Base-by-base conservation (phyloP, 441 rosid species). In the Gossypium schwendimanii region DNA sequence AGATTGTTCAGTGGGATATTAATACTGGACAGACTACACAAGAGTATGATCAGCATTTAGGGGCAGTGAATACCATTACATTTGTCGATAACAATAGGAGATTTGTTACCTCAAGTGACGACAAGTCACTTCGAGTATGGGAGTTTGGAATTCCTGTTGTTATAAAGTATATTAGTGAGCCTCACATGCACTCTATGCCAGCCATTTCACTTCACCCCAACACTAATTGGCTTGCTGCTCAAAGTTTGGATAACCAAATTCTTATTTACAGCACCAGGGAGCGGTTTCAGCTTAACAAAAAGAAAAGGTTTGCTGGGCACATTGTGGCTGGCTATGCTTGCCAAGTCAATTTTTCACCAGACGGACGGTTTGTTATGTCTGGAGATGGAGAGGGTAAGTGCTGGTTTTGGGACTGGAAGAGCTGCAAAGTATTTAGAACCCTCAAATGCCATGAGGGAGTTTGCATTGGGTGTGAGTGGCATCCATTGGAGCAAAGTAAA, bases 331-430 rank as follows among this genome's bases (percentile, higher is more conserved):
- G 99, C 41, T 95, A 93, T 78, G 99, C 98, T 15, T 95, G 98
- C 77, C 99, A 91, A 81, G 99, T 95, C 39, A 95, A 93, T 81
- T 95, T 93, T 86, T 95, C 98, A 2, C 98, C 98, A 1, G 99
- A 95, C 81, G 99, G 99, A 15, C 84, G 97, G 76, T 95, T 95
- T 89, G 98, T 95, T 6, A 90, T 95, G 97, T 95, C 99, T 1
- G 98, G 98, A 81, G 99, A 92, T 84, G 98, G 97, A 64, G 99
- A 93, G 77, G 97, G 98, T 69, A 89, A 82, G 83, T 93, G 97
- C 86, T 95, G 97, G 98, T 95, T 95, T 84, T 96, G 98, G 97
- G 97, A 93, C 77, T 93, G 99, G 98, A 96, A 96, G 93, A 93
- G 94, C 70, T 89, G 97, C 87, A 95, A 87, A 81, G 97, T 95